Base-by-base conservation (phyloP, 108 stramenopile species). In the Aurantiochytrium sp. region DNA sequence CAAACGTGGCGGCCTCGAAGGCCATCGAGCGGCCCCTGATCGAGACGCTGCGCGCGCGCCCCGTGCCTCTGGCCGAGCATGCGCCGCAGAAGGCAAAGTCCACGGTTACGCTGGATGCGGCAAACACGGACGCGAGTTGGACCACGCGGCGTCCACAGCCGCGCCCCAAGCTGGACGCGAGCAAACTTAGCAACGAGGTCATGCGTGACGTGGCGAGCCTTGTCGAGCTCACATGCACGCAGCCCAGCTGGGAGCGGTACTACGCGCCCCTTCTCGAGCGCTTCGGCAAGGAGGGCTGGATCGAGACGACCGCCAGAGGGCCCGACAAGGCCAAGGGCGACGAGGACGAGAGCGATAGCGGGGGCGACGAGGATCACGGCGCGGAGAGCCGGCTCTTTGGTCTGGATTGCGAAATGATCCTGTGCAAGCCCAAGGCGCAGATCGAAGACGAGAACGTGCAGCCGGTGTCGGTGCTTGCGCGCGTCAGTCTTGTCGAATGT, bases 321-420 rank as follows among this genome's bases (percentile, higher is more conserved):
- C 6, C 15, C 6, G n/a, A 0, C 15, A 34, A n/a, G 2, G 19
- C 32, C 21, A 15, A 65, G n/a, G 32, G 59, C 6, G 32, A 30
- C 32, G 59, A 65, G 0, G 2, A 65, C 32, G 19, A 1, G 59
- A 19, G 19, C 59, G 59, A 65, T n/a, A 1, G 19, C 59, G 32
- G 12, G 4, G 22, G 32, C 31, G 55, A 59, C 31, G 55, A 59
- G 8, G 32, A 32, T 12, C 4, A 59, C 55, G 55, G 22, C 12
- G 6, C 4, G 12, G 31, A 4, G 27, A 59, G 15, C 59, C 27
- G 59, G 0, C 37, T 81, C 17, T 81, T 45, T 81, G 69, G 42
- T 48, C n/a, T 81, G 19, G 69, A 81, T 81, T 81, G 69, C 2
- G 69, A 81, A n/a, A 81, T 81, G 69, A n/a, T 81, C 30, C 69